A percentile compares a stretch with the other conserved stretches of the same genome.
Conservation (phyloP, 768 basidiomycete genomes). For the Boletus insuetus region DNA sequence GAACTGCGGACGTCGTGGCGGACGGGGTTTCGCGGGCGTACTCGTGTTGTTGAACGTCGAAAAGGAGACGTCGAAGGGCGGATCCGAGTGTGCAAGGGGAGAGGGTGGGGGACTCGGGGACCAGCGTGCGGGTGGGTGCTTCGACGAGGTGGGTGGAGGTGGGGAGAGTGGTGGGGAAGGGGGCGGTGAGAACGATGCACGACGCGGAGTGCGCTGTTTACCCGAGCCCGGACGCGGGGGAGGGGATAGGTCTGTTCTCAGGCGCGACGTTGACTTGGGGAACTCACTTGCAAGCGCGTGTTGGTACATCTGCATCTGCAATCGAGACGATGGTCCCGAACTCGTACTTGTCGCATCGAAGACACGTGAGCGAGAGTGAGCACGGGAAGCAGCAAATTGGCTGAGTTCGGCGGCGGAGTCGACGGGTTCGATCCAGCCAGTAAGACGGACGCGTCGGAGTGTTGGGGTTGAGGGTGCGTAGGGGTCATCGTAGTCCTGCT, state of each 20-base stretch:
- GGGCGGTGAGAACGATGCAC: background rate
- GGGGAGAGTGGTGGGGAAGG: background rate
- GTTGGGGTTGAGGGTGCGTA: slow-evolving; percentile 21
- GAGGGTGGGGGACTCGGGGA: slow-evolving; percentile 2
- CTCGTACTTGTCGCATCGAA: background rate
- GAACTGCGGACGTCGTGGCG: background rate
- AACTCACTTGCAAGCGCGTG: background rate
- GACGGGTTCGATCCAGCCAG: slow-evolving; percentile 53
- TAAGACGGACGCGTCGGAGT: slow-evolving; percentile 40
- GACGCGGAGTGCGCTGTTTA: background rate
- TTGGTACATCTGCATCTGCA: background rate
- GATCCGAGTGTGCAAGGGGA: slow-evolving; percentile 7
- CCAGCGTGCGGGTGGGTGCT: background rate
- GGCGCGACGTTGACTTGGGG: background rate
- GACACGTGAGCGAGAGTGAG: background rate
- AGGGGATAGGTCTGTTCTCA: background rate
- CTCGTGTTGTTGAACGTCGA: slow-evolving; percentile 25
- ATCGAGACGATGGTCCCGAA: background rate
- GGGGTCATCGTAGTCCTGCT: slow-evolving; percentile 12
- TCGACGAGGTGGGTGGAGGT: background rate
- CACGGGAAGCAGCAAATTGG: slow-evolving; percentile 42
- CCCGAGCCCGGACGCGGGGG: background rate
- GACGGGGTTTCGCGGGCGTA: slow-evolving; percentile 26
- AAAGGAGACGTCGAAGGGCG: slow-evolving; percentile 25
- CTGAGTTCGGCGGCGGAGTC: slow-evolving; percentile 52